These are phyloP conservation scores for Carex pumila DNA, from an alignment of 176 grass and related monocot genomes.

Conservation along the genomic window DNA sequence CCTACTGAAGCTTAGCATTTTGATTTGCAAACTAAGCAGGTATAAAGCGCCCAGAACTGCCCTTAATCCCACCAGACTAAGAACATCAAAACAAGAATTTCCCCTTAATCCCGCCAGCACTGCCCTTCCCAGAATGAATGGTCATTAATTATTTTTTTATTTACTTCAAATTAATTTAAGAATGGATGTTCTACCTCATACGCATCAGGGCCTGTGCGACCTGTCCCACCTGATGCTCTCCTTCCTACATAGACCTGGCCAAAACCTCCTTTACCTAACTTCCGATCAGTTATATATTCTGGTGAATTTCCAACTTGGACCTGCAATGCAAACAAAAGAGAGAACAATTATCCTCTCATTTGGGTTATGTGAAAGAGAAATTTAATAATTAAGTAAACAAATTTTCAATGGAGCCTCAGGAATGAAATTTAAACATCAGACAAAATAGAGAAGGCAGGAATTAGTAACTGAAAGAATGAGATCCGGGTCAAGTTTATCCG, in stretches of 20 bases:
- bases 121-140: background rate
- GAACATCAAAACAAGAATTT: background rate
- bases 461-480: background rate
- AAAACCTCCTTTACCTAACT: conserved; percentile 98
- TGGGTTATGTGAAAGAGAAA: background rate
- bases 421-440: background rate
- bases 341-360: background rate
- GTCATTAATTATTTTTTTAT: background rate
- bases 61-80: background rate
- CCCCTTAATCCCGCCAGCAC: background rate
- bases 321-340: conserved; percentile 32
- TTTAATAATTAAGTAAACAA: background rate
- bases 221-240: conserved; percentile 71
- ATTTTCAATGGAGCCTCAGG: background rate
- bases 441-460: background rate
- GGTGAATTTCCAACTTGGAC: conserved; percentile 95
- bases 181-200: conserved; percentile 55
- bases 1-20: background rate
- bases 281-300: conserved; percentile 74
- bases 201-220: conserved; percentile 64
- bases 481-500: background rate
- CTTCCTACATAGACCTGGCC: conserved; percentile 97
- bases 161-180: conserved; percentile 3
- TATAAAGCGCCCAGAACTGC: background rate
- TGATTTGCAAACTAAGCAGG: background rate